These are phyloP conservation scores for Botrytis fragariae DNA, from an alignment of 2,329 filamentous ascomycete genomes.

Conservation along the genomic window DNA sequence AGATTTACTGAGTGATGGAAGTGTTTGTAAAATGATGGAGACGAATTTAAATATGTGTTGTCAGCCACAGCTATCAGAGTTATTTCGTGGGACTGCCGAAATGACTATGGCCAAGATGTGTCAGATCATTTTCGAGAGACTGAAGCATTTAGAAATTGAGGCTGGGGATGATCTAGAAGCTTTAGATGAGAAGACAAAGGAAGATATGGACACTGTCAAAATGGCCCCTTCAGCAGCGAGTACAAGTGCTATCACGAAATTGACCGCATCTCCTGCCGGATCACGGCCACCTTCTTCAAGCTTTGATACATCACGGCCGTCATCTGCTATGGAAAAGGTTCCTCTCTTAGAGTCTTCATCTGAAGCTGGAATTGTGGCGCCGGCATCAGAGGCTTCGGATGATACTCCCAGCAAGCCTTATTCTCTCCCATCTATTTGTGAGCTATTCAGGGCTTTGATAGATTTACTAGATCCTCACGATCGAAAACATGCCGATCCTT, in stretches of 20 bases:
- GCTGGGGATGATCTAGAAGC: conserved; percentile 64
- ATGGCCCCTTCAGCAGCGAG: conserved; percentile 78
- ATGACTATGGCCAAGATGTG: conserved; percentile 99
- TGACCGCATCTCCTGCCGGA: conserved; percentile 45
- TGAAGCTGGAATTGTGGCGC: conserved; percentile 31
- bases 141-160: conserved; percentile 82
- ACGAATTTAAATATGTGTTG: conserved; percentile 96
- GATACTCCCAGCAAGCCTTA: conserved; percentile 73
- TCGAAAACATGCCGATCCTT: conserved; percentile 85
- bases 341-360: conserved; percentile 20
- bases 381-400: conserved; percentile 36
- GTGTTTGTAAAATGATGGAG: conserved; percentile 99
- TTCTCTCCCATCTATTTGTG: conserved; percentile 88
- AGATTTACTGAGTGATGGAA: conserved; percentile 92
- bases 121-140: conserved; percentile 91
- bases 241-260: conserved; percentile 55
- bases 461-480: conserved; percentile 93
- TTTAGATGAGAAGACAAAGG: conserved; percentile 63
- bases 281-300: conserved; percentile 43
- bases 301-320: conserved; percentile 42
- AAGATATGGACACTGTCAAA: conserved; percentile 72
- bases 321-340: conserved; percentile 28
- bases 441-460: conserved; percentile 89
- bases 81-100: conserved; percentile 86
- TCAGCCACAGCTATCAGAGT: conserved; percentile 84